These are phyloP conservation scores for Fusarium sarcochroum DNA, from an alignment of 2,329 filamentous ascomycete genomes.

Conservation along the genomic window DNA sequence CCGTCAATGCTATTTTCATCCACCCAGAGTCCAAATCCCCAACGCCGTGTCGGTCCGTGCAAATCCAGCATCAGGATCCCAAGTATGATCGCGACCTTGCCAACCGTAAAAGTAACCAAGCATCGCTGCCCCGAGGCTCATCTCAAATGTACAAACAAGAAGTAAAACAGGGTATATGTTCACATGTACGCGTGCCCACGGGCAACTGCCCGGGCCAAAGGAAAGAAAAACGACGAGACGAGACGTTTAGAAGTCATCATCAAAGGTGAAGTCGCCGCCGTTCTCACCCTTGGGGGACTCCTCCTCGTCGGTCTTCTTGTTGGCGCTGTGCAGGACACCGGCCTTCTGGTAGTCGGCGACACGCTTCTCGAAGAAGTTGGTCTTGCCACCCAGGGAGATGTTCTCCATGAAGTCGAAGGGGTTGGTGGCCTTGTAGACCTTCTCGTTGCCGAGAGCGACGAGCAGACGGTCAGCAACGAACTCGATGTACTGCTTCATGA, in stretches of 20 bases:
- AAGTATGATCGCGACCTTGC: conserved; percentile 32
- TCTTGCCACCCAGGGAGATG: conserved; percentile 98
- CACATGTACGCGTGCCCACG: conserved; percentile 25
- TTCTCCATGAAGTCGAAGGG: conserved; percentile 99
- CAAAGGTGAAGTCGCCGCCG: conserved; percentile 88
- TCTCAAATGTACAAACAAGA: conserved; percentile 47
- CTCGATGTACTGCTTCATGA: conserved; percentile 99
- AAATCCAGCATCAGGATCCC: conserved; percentile 42
- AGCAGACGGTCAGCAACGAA: conserved; percentile 98
- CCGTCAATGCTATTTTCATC: conserved; percentile 47
- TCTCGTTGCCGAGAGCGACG: conserved; percentile 91
- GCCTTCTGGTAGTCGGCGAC: conserved; percentile 99
- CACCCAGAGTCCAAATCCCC: conserved; percentile 34
- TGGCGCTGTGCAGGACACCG: conserved; percentile 91
- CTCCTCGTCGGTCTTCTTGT: conserved; percentile 74
- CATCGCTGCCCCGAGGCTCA: conserved; percentile 39
- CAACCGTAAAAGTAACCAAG: conserved; percentile 33
- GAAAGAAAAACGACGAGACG: conserved; percentile 19
- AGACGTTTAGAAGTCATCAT: conserved; percentile 90
- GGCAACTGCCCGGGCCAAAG: conserved; percentile 12
- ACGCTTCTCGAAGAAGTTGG: conserved; percentile 99
- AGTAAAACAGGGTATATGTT: conserved; percentile 47
- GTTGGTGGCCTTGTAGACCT: conserved; percentile 92
- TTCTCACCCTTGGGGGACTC: conserved; percentile 69
- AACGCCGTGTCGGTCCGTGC: conserved; percentile 42